Base-by-base conservation (phyloP, 768 basidiomycete species). In the Sarcomyxa edulis region DNA sequence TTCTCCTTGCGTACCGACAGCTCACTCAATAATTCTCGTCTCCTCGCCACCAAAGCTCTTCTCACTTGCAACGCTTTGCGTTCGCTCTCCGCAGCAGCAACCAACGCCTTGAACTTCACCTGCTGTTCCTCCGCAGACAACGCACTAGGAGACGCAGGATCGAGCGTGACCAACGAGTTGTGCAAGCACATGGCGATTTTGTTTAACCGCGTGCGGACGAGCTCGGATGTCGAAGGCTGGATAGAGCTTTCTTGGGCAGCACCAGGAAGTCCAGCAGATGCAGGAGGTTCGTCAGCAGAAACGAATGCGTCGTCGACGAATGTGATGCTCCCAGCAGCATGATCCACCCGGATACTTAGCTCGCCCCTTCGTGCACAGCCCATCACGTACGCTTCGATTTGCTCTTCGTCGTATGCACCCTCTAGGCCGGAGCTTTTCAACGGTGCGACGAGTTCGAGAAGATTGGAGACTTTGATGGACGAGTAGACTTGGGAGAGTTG, bases 401-500 rank as follows among this genome's bases (percentile, higher is more conserved):
- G 81, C 44, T 84, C 80, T n/a, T 78, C 75, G 43, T 84, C 79
- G 59, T 79, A 85, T 27, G 68, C 62, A 4, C 68, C 69, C 25
- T 72, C 65, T 24, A 75, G 53, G 5, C 66, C 72, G 2, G 66
- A 65, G 9, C 74, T 76, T 38, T 71, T 72, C 14, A 90, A 67
- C 28, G 95, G 93, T 1, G 76, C 72, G 33, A 88, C 84, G 39
- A 99, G 80, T 14, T 78, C 68, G 31, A 90, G 71, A 30, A 97
- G 70, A 49, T 83, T 81, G 43, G 69, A 66, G 42, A 97, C 77
- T 47, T 79, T 82, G 66, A 97, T 81, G 9, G 84, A 80, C 20
- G 82, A 84, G 63, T 97, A 99, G 10, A 97, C 84, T 59, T 96
- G 86, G 1, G 90, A 84, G 25, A 99, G 81, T 56, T 95, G 90